Percentiles rank a stretch among this genome's conserved stretches.
phyloP scores from a whole-genome alignment of 2,329 filamentous ascomycete species.

The Aspergillus novofumigatus region DNA sequence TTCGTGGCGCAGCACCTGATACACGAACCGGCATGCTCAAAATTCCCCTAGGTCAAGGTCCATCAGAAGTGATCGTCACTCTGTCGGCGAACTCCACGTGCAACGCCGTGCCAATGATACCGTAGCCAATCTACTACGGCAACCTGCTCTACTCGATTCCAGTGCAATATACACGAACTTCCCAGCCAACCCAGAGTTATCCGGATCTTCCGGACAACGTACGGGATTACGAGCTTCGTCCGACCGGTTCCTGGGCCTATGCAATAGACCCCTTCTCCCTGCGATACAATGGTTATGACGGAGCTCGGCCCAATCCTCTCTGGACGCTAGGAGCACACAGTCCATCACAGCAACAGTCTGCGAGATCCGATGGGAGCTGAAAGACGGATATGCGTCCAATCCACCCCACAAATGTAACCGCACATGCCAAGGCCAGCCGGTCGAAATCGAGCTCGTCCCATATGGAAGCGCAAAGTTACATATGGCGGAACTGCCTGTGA shows the following conservation, averaged over 20 bases:
- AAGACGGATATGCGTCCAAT: conserved; percentile 31
- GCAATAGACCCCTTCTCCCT: conserved; percentile 34
- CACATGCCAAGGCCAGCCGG: conserved; percentile 33
- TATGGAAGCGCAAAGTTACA: conserved; percentile 47
- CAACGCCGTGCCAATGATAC: conserved; percentile 40
- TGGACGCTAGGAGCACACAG: conserved; percentile 33
- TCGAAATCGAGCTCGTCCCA: conserved; percentile 39
- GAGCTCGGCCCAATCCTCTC: conserved; percentile 16
- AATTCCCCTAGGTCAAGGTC: conserved; percentile 32
- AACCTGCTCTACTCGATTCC: conserved; percentile 43
- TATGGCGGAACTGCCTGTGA: conserved; percentile 41
- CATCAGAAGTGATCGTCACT: conserved; percentile 19
- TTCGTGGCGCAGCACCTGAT: conserved; percentile 14
- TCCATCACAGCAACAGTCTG: conserved; percentile 37
- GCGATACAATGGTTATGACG: conserved; percentile 22
- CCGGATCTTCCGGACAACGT: conserved; percentile 20
- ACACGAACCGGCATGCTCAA: conserved; percentile 35
- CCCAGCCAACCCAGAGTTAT: conserved; percentile 19
- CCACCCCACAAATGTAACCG: conserved; percentile 30
- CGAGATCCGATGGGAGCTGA: conserved; percentile 37
- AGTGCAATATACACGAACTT: conserved; percentile 27
- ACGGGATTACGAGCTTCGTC: conserved; percentile 35
- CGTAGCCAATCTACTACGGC: conserved; percentile 42
- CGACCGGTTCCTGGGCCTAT: conserved; percentile 25
- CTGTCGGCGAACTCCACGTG: conserved; percentile 20